A percentile compares a stretch with the other conserved stretches of the same genome.
phyloP scores from a whole-genome alignment of 2,329 filamentous ascomycete species.

The Dactylonectria estremocensis region DNA sequence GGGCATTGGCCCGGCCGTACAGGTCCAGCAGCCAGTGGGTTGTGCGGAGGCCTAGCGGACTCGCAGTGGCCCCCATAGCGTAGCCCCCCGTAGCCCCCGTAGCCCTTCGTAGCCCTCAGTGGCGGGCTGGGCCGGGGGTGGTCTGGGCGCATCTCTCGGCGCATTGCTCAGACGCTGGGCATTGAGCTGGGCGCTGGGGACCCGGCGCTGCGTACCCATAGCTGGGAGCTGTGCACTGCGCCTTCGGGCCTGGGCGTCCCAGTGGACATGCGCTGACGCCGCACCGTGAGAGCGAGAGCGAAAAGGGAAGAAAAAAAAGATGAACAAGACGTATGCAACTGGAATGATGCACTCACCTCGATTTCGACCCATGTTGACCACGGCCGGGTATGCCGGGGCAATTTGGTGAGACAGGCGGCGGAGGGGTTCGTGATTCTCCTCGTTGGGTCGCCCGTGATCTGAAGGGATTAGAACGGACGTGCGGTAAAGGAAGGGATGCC shows the following conservation, averaged over 20 bases:
- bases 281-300: slow-evolving; percentile 5
- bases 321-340: slow-evolving; percentile 33
- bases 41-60: slow-evolving; percentile 18
- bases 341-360: slow-evolving; percentile 63
- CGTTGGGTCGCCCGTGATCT: slow-evolving; percentile 8
- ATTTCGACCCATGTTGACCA: slow-evolving; percentile 66
- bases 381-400: slow-evolving; percentile 36
- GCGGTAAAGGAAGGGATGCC: slow-evolving; percentile 16
- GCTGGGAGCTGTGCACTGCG: slow-evolving; percentile 12
- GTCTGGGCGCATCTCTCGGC: slow-evolving; percentile 14
- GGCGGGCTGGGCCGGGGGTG: slow-evolving; percentile 20
- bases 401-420: slow-evolving; percentile 43
- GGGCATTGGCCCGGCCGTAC: slow-evolving; percentile 26
- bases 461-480: slow-evolving; percentile 3
- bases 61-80: slow-evolving; percentile 18
- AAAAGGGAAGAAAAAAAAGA: slow-evolving; percentile 13
- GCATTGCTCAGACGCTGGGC: slow-evolving; percentile 9
- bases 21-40: slow-evolving; percentile 19
- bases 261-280: slow-evolving; percentile 24
- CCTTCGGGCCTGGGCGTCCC: slow-evolving; percentile 16
- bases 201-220: not conserved
- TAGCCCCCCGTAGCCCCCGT: slow-evolving; percentile 21
- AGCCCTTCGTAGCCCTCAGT: slow-evolving; percentile 12
- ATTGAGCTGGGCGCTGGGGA: not conserved
- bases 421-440: slow-evolving; percentile 17